phyloP scores from a whole-genome alignment of 352 stramenopile genomes.

The Globisporangium cylindrosporum region DNA sequence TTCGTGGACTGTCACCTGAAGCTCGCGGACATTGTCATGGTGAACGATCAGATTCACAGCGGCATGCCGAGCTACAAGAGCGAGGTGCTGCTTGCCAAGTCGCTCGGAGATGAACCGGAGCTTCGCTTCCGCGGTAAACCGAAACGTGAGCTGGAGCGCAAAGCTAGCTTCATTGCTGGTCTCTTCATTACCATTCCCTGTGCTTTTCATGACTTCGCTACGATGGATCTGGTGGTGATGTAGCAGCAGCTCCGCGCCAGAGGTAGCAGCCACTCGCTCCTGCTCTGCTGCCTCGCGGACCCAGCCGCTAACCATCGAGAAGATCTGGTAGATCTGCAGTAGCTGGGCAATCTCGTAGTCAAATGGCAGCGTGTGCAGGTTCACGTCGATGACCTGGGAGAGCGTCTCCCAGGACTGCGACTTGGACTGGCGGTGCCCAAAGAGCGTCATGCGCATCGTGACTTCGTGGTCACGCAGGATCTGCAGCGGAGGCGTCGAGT shows the following conservation, averaged over 20 bases:
- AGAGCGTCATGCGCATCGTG: conserved; percentile 48
- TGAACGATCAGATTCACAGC: conserved; percentile 54
- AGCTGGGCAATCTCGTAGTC: conserved; percentile 41
- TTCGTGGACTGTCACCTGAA: conserved; percentile 56
- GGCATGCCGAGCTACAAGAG: conserved; percentile 32
- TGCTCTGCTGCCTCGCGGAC: conserved; percentile 3
- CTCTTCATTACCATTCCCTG: background rate
- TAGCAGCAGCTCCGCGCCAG: conserved; percentile 6
- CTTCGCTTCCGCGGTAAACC: conserved; percentile 39
- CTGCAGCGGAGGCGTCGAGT: conserved; percentile 13
- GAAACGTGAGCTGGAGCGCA: conserved; percentile 55
- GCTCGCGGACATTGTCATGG: conserved; percentile 30
- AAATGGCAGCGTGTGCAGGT: conserved; percentile 43
- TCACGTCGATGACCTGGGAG: conserved; percentile 57
- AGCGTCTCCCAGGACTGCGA: conserved; percentile 44
- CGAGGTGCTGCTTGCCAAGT: conserved; percentile 35
- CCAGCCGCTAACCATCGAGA: conserved; percentile 13
- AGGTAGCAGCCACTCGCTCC: background rate
- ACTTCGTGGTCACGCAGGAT: conserved; percentile 47
- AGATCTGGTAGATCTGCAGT: conserved; percentile 26
- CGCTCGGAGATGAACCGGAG: conserved; percentile 39
- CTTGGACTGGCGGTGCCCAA: conserved; percentile 42
- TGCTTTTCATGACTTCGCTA: background rate
- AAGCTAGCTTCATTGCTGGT: conserved; percentile 29
- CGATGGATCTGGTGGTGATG: conserved; percentile 10